Conservation (phyloP, 352 stramenopile species). For the Phytophthora tentaculata region DNA sequence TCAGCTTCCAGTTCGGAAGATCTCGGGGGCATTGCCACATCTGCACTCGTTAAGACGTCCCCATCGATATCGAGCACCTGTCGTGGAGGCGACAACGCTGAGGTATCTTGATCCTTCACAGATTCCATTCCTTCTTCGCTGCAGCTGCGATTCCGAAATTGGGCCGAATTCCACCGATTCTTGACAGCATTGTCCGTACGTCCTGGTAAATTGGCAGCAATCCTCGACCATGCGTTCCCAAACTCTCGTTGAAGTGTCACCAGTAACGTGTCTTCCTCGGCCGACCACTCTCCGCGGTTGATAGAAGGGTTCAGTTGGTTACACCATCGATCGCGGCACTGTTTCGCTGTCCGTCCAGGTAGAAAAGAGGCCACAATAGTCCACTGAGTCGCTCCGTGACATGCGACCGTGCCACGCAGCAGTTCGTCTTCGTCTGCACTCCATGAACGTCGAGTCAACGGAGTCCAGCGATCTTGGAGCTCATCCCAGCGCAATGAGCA, state of each 20-base stretch:
- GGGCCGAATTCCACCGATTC: slow-evolving; percentile 53
- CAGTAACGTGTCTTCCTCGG: slow-evolving; percentile 44
- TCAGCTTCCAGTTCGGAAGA: neutral
- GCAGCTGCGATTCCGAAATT: neutral
- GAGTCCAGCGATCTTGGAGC: slow-evolving; percentile 41
- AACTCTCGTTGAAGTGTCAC: slow-evolving; percentile 35
- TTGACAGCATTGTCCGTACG: slow-evolving; percentile 64
- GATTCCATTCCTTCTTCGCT: neutral
- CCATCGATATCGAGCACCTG: neutral
- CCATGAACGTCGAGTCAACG: slow-evolving; percentile 46
- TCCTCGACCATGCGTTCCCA: slow-evolving; percentile 59
- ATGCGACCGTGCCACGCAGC: slow-evolving; percentile 44
- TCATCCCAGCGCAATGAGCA: slow-evolving; percentile 49
- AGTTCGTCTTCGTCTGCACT: slow-evolving; percentile 48
- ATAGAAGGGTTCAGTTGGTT: slow-evolving; percentile 52
- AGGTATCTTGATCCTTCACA: neutral
- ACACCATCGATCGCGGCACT: slow-evolving; percentile 69
- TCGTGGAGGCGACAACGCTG: neutral
- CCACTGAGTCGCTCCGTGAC: slow-evolving; percentile 60
- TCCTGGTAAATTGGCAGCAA: slow-evolving; percentile 49
- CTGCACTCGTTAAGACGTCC: neutral
- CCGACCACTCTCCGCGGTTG: slow-evolving; percentile 43
- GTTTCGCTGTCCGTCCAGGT: slow-evolving; percentile 66
- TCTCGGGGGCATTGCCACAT: neutral
- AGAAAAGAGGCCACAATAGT: slow-evolving; percentile 62